A percentile compares a stretch with the other conserved stretches of the same genome.
These are phyloP conservation scores for Colletotrichum aenigma DNA, from an alignment of 2,329 filamentous ascomycete genomes.

Conservation along the genomic window DNA sequence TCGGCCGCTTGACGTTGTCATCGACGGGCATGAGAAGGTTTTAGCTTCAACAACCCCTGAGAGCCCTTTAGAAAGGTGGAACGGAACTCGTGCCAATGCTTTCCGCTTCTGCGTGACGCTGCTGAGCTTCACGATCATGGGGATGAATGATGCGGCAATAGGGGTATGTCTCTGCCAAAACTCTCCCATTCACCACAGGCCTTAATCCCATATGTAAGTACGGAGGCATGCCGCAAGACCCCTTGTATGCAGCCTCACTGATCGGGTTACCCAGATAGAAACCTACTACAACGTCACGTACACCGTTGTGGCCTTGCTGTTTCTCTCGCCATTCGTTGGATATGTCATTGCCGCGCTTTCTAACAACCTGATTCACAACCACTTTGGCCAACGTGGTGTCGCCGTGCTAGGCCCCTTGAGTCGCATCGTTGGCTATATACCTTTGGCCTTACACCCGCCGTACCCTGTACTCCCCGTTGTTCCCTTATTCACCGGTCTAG, in stretches of 20 bases:
- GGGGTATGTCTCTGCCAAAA: conserved; percentile 54
- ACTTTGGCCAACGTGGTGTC: conserved; percentile 72
- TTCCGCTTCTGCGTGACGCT: conserved; percentile 64
- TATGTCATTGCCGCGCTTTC: conserved; percentile 67
- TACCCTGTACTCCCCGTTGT: conserved; percentile 70
- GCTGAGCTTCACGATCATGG: conserved; percentile 67
- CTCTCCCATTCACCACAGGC: not conserved
- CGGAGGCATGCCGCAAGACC: not conserved
- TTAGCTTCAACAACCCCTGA: not conserved
- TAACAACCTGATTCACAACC: conserved; percentile 69
- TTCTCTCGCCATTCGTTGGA: conserved; percentile 69
- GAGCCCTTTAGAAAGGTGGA: conserved; percentile 61
- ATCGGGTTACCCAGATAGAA: conserved; percentile 35
- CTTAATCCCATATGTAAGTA: not conserved
- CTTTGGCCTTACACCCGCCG: conserved; percentile 70
- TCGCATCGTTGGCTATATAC: conserved; percentile 68
- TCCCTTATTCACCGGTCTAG: conserved; percentile 70
- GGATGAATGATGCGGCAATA: conserved; percentile 70
- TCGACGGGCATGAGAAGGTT: not conserved
- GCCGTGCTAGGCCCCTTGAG: conserved; percentile 67
- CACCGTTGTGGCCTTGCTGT: conserved; percentile 68
- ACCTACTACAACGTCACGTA: conserved; percentile 65
- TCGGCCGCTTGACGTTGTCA: not conserved
- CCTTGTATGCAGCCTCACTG: not conserved
- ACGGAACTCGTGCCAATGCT: conserved; percentile 60